Evolutionary conservation across 352 stramenopile species (phyloP).

Genomic region (Phytophthora cajani): DNA sequence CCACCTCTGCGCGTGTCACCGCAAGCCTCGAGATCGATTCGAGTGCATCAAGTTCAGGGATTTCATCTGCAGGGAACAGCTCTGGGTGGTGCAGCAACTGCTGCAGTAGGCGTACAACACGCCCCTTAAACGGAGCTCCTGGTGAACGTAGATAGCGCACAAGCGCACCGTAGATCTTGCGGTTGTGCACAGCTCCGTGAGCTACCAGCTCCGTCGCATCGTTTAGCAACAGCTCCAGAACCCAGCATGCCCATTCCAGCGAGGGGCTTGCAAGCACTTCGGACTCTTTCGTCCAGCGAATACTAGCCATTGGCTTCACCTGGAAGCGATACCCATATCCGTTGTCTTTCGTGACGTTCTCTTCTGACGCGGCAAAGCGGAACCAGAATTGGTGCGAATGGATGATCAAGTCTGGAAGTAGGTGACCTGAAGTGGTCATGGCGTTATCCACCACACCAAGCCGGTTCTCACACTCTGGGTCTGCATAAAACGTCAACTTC

Average conservation of each 20-base stretch:
- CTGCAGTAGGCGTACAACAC: constrained; percentile 76
- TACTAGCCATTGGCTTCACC: constrained; percentile 79
- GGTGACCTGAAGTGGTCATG: constrained; percentile 43
- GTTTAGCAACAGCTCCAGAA: constrained; percentile 83
- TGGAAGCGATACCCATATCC: constrained; percentile 87
- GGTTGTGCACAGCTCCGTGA: constrained; percentile 80
- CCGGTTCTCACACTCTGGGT: constrained; percentile 68
- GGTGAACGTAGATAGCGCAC: constrained; percentile 83
- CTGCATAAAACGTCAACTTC: constrained; percentile 76
- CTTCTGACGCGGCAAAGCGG: constrained; percentile 73
- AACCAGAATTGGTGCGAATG: constrained; percentile 87
- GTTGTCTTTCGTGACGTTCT: constrained; percentile 63
- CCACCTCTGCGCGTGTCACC: constrained; percentile 57
- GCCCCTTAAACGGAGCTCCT: constrained; percentile 80
- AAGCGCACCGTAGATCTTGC: constrained; percentile 80
- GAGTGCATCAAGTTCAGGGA: constrained; percentile 68
- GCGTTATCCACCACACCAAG: constrained; percentile 59
- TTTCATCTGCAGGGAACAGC: constrained; percentile 60
- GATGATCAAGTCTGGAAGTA: constrained; percentile 73
- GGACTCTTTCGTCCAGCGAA: constrained; percentile 80
- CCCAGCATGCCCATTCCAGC: constrained; percentile 88
- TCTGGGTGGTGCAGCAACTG: constrained; percentile 75
- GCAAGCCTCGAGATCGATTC: constrained; percentile 70
- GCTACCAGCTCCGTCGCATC: constrained; percentile 70
- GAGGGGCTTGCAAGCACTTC: constrained; percentile 80